Base-by-base conservation (phyloP, 768 basidiomycete species). In the Gelatoporia subvermispora region DNA sequence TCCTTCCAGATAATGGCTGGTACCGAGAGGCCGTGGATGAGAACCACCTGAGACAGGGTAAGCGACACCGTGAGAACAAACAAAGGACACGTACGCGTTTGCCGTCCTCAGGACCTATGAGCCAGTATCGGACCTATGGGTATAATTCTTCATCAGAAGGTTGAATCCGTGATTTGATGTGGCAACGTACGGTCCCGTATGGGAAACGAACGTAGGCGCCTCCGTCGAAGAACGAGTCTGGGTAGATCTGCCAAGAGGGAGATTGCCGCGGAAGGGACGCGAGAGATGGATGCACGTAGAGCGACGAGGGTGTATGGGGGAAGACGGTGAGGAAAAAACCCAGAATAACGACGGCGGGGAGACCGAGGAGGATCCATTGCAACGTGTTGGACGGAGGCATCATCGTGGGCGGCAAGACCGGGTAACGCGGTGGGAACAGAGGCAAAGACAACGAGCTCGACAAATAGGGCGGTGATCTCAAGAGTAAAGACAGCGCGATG, bases 1-100 rank as follows among this genome's bases (percentile, higher is more conserved):
- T 88, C 82, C 59, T 78, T 83, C 85, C 85, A 90, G 45, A 89
- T 75, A 41, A 88, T 78, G 25, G 86, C 72, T 5, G 88, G 87
- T 28, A 88, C 78, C 15, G 84, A 86, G 15, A 90, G 73, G 11
- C 88, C 88, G 53, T 89, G 84, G 8, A 92, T 83, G 28, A 90
- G 72, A 9, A 88, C 79, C 18, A 91, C 71, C 88, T 91, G 44
- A 10, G 28, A 18, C 36, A 46, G 20, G n/a, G 22, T 11, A 35
- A 50, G 1, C 2, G 10, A 28, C 20, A 31, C 3, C 35, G 8
- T 9, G 39, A 35, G 34, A n/a, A 9, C 45, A 31, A 21, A 3
- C n/a, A 22, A 37, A 7, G 17, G 17, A 7, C 17, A 36, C 74
- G 44, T 55, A 87, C 85, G 70, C 82, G 82, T 45, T 73, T 71